Evolutionary conservation across 352 stramenopile species (phyloP).

Genomic region (Achlya hypogyna): DNA sequence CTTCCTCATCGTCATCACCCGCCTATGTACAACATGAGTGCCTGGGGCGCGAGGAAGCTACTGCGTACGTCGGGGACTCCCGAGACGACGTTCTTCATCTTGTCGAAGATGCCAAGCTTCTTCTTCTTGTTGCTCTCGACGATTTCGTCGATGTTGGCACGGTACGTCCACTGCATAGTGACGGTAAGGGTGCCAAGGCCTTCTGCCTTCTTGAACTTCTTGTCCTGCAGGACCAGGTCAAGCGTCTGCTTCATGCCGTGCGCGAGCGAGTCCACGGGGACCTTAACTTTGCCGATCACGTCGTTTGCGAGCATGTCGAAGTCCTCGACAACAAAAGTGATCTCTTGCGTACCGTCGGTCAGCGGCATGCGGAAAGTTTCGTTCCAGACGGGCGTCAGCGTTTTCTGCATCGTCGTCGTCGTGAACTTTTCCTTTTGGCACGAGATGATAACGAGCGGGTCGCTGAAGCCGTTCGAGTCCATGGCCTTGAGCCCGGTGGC

Average conservation of each 20-base stretch:
- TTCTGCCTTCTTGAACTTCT: conserved; percentile 62
- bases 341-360: conserved; percentile 39
- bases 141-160: conserved; percentile 40
- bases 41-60: conserved; percentile 9
- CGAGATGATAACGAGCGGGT: conserved; percentile 79
- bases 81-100: conserved; percentile 42
- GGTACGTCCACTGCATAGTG: conserved; percentile 51
- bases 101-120: conserved; percentile 44
- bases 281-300: conserved; percentile 66
- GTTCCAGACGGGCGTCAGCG: conserved; percentile 64
- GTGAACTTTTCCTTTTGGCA: conserved; percentile 75
- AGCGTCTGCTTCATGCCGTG: conserved; percentile 1
- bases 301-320: conserved; percentile 72
- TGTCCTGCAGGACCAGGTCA: conserved; percentile 43
- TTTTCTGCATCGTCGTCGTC: conserved; percentile 63
- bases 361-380: conserved; percentile 70
- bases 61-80: conserved; percentile 57
- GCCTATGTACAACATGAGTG: conserved; percentile 7
- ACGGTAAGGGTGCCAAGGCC: conserved; percentile 38
- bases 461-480: conserved; percentile 74
- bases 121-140: conserved; percentile 52
- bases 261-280: conserved; percentile 27
- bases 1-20: conserved; percentile 50
- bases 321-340: conserved; percentile 57
- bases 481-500: conserved; percentile 77